phyloP scores from a whole-genome alignment of 768 basidiomycete genomes.

The Auriscalpium microsporum region DNA sequence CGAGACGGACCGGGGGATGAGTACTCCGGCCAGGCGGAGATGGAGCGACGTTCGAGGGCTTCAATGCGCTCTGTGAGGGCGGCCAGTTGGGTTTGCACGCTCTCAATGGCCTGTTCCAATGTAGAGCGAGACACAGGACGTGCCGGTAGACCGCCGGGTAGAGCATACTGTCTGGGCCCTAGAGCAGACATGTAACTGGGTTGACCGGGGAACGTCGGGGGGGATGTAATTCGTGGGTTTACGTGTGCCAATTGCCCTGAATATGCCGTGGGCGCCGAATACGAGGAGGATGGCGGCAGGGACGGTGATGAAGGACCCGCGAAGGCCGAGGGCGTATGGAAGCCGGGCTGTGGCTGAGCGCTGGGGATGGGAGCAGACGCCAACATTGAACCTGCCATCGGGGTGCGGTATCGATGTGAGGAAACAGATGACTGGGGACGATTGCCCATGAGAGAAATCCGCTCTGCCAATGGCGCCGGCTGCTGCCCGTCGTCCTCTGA shows the following conservation, averaged over 20 bases:
- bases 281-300: constrained; percentile 29
- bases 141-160: constrained; percentile 17
- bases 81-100: constrained; percentile 72
- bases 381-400: constrained; percentile 52
- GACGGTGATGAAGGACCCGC: constrained; percentile 33
- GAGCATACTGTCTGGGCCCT: constrained; percentile 14
- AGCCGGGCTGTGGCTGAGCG: constrained; percentile 64
- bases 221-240: neutral
- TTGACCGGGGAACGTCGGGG: constrained; percentile 7
- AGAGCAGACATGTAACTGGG: neutral
- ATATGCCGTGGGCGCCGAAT: constrained; percentile 19
- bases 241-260: neutral
- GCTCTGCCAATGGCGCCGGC: constrained; percentile 18
- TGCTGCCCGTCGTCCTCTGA: constrained; percentile 15
- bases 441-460: constrained; percentile 11
- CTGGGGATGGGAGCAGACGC: constrained; percentile 49
- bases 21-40: constrained; percentile 28
- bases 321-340: constrained; percentile 70
- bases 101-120: constrained; percentile 72
- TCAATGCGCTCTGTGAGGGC: constrained; percentile 67
- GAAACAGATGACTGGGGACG: constrained; percentile 76
- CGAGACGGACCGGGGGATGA: constrained; percentile 16
- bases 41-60: constrained; percentile 38
- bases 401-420: constrained; percentile 71
- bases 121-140: constrained; percentile 42